Conservation (phyloP, 1,284 basidiomycete species). For the Hortiboletus rubellus region DNA sequence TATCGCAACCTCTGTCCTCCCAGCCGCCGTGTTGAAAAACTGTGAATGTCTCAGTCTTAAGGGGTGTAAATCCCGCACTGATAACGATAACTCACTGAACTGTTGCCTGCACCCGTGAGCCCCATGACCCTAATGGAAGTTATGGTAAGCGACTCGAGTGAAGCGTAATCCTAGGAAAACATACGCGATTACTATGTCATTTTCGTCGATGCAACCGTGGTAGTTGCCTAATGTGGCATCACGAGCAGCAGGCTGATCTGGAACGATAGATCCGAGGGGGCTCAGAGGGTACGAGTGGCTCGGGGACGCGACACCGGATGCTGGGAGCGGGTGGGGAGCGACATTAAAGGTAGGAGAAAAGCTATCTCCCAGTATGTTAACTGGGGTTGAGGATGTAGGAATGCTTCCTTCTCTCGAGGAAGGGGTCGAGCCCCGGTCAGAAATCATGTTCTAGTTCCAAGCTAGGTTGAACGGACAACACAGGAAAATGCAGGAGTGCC, state of each 20-base stretch:
- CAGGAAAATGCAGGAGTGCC: not conserved
- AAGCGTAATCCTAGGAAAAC: not conserved
- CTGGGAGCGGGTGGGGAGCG: not conserved
- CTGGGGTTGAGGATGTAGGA: too few relatives aligned
- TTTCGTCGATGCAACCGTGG: not conserved
- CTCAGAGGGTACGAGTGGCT: too few relatives aligned
- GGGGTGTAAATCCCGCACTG: not conserved
- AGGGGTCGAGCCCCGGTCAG: not conserved
- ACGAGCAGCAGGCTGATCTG: not conserved
- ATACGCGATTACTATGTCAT: conserved; percentile 21
- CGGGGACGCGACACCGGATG: not conserved
- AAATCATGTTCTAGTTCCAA: not conserved
- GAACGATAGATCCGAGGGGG: not conserved
- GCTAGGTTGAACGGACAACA: not conserved
- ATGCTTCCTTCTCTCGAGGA: not conserved
- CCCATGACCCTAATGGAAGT: conserved; percentile 39
- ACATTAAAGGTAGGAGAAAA: not conserved
- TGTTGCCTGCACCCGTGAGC: conserved; percentile 42
- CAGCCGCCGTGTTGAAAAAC: conserved; percentile 24
- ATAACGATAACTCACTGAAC: conserved; percentile 30
- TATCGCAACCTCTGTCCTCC: not conserved
- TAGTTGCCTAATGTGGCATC: not conserved
- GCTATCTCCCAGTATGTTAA: not conserved
- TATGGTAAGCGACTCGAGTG: not conserved
- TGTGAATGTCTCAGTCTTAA: not conserved